Evolutionary conservation across 2,329 filamentous ascomycete genomes (phyloP), one percentile per base, ranked within the genome.

Genomic region (Cordyceps farinosa): DNA sequence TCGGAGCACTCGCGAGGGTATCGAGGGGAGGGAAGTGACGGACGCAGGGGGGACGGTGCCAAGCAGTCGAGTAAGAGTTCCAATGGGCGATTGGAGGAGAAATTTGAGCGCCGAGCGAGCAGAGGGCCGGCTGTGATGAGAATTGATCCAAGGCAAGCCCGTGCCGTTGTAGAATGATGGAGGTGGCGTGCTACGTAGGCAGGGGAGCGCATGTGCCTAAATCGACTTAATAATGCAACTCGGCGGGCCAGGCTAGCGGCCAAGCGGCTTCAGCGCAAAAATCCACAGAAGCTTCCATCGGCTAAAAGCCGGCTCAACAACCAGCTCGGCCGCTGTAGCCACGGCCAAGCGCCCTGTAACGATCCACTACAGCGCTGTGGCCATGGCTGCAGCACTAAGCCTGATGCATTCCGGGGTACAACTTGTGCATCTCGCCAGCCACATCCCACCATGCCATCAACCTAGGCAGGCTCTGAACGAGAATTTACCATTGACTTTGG

Each of bases 271-370:
- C 60, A 44, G 65, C 63, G 54, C 68, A 71, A 73, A 70, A 66
- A 70, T 69, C 66, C 63, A 67, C 66, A 71, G 71, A 70, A 71
- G 69, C 68, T 72, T 71, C 71, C 64, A 70, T 67, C 72, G 72
- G 72, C 61, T 64, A 58, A 64, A 60, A 17, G 27, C 22, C 62
- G 62, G 62, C 50, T 22, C 22, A 45, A 38, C 5, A 4, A 34
- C 11, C 17, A 22, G n/a, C 32, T 38, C 7, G 5, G 27, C 36
- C 27, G 13, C 38, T 32, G 32, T 7, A 34, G 55, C n/a, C 15
- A 34, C 29, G 15, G 40, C 10, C 29, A 2, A 8, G 27, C 2
- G 30, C 29, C 9, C 53, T 56, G 30, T 34, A 57, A 44, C 38
- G 13, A 44, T 27, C 13, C 52, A 22, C 34, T 27, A 53, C 50